phyloP scores from a whole-genome alignment of 495 filamentous ascomycete genomes.

The Hyaloscypha finlandica region DNA sequence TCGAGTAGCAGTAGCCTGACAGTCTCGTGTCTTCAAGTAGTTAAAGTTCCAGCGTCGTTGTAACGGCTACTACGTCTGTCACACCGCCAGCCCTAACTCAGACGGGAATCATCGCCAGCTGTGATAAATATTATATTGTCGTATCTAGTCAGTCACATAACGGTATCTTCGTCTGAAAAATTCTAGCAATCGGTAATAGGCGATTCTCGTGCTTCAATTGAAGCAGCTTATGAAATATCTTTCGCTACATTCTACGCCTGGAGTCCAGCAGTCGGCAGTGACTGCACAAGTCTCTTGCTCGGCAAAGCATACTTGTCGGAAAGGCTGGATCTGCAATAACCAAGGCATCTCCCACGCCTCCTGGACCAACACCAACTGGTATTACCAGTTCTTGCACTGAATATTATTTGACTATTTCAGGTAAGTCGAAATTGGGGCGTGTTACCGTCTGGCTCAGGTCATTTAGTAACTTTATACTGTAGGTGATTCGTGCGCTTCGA shows the following conservation, averaged over 20 bases:
- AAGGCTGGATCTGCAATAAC: background rate
- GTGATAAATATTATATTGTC: constrained; percentile 18
- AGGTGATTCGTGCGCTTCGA: constrained; percentile 8
- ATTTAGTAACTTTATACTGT: background rate
- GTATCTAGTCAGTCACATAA: constrained; percentile 1
- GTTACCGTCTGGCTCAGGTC: background rate
- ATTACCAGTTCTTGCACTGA: constrained; percentile 8
- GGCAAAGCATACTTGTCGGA: constrained; percentile 14
- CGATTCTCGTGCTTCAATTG: constrained; percentile 9
- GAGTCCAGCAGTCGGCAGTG: constrained; percentile 12
- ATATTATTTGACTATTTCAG: background rate
- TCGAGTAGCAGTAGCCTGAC: constrained; percentile 3
- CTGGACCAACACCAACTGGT: constrained; percentile 17
- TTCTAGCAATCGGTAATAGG: background rate
- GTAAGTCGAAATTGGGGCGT: background rate
- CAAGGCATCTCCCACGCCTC: background rate
- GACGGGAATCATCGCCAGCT: background rate
- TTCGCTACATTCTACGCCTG: constrained; percentile 13
- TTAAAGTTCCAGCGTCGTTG: too few species aligned
- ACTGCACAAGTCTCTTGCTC: background rate
- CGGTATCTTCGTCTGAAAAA: constrained; percentile 8
- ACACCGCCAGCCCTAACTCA: constrained; percentile 25
- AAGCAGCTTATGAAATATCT: constrained; percentile 4
- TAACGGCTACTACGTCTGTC: background rate
- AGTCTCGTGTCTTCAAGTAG: too few species aligned